Evolutionary conservation across 2,329 filamentous ascomycete genomes (phyloP), one percentile per base, ranked within the genome.

Genomic region (Xenoacremonium recifei): DNA sequence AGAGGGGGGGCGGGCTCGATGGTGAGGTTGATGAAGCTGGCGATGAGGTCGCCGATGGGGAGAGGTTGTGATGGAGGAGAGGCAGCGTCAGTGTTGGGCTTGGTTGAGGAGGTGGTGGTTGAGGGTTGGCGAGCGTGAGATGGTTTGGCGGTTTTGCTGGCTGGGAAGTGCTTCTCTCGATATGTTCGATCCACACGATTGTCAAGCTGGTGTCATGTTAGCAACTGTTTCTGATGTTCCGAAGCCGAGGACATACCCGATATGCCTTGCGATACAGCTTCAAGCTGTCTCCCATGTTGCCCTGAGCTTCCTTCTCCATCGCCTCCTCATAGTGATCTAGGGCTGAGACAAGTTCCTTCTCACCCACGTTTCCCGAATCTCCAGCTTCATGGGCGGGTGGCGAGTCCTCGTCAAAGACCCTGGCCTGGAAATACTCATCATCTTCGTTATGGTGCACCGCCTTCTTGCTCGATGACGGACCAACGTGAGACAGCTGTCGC

Each of bases 251-350:
- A 13, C 55, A 19, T 67, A 92, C 89, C 62, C 85, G 82, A 64
- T 95, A 97, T 1, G 93, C 93, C 64, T 86, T 90, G 35, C 93
- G 82, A 65, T 99, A 99, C 37, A 95, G 77, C 51, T 79, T 82
- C 41, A 99, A 64, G 61, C 92, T 97, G 49, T 97, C 92, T 5
- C 91, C 90, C 37, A 97, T 73, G 49, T 82, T 93, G 1, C 93
- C 93, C 55, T 87, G 80, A 0, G 77, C 79, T 67, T 99, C 93
- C 64, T 84, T 90, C 66, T 95, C 87, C 42, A 96, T 91, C 4
- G 92, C 93, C 61, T 80, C 82, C 63, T 97, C 93, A 58, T 93
- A 97, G 64, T 96, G 88, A 55, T 97, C 93, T 13, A 99, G 68
- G 1, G 93, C 93, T 10, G 91, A 87, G 17, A 73, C 71, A 4